Evolutionary conservation across 1,139 yeast genomes (phyloP), one percentile per base, ranked within the genome.

Genomic region (Kodamaea arcana): DNA sequence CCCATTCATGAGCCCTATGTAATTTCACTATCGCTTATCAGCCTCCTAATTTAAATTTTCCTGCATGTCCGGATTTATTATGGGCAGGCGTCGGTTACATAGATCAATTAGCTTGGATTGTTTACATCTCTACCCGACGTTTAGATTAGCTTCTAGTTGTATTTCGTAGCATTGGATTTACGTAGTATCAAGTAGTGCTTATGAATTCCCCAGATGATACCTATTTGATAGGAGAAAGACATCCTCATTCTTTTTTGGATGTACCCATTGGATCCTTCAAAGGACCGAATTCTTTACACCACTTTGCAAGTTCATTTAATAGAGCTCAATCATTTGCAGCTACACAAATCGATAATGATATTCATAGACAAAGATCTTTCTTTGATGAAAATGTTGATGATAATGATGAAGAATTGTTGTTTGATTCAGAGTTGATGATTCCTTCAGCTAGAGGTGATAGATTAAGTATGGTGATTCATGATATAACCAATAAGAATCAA

Each of bases 401-500:
- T 8, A 53, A 35, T 3, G 43, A 40, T 24, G 72, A 64, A 21
- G 86, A 80, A 47, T 87, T 80, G 51, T 58, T 78, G n/a, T 76
- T 75, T 45, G 90, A 83, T 50, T 86, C 86, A 1, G 78, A 74
- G 28, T 72, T 84, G n/a, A 62, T 82, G 69, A 77, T 80, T 1
- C 90, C 90, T 1, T 69, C 84, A 6, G 52, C 66, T 17, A 56
- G 75, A 35, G 94, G 94, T 17, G 75, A 80, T 44, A 64, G 84
- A 31, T 61, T 83, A 32, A 80, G 88, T 13, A 63, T 75, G 1
- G 80, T 80, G 4, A 51, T 67, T 24, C 61, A 64, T 37, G 72
- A 66, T 39, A 35, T 52, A 15, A 41, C 54, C 27, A 45, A 51
- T 34, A 45, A 65, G 39, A 58, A 61, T 45, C 59, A 48, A 39